phyloP scores from a whole-genome alignment of 139 green algal genomes.

The Tetraselmis chui region DNA sequence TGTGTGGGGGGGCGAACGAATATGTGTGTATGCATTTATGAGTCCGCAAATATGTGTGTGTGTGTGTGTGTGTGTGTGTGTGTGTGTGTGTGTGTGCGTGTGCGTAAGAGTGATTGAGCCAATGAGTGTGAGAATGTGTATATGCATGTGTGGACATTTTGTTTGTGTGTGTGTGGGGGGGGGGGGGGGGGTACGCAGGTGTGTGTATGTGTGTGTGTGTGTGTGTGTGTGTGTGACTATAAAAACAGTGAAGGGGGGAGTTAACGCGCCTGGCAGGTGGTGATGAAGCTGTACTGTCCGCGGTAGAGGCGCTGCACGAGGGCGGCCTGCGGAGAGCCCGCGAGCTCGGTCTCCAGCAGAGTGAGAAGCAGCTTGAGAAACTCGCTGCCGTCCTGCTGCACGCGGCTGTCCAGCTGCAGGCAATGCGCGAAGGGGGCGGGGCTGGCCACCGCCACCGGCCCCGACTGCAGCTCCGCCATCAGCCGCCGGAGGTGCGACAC shows the following conservation, averaged over 20 bases:
- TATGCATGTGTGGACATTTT: too few species aligned
- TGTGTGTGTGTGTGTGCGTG: too few species aligned
- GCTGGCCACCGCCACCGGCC: conserved; percentile 43
- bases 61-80: too few species aligned
- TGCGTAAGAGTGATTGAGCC: too few species aligned
- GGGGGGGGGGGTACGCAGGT: too few species aligned
- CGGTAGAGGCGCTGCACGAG: conserved; percentile 59
- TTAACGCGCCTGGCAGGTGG: conserved; percentile 43
- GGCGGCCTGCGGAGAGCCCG: conserved; percentile 24
- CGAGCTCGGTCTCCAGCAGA: conserved; percentile 60
- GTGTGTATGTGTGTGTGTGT: neutral
- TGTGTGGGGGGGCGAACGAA: too few species aligned
- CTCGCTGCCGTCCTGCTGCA: conserved; percentile 89
- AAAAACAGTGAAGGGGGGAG: too few species aligned
- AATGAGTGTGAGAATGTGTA: too few species aligned
- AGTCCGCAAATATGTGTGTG: too few species aligned
- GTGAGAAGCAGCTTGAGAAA: conserved; percentile 90
- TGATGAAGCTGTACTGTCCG: conserved; percentile 66
- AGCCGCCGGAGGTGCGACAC: conserved; percentile 34
- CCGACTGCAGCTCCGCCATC: conserved; percentile 57
- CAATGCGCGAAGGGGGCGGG: conserved; percentile 47
- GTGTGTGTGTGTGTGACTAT: neutral
- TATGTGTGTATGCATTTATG: too few species aligned
- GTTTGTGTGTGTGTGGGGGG: too few species aligned
- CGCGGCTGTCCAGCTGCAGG: conserved; percentile 64